These are phyloP conservation scores for Moelleriella libera DNA, from an alignment of 2,329 filamentous ascomycete species.

Conservation along the genomic window DNA sequence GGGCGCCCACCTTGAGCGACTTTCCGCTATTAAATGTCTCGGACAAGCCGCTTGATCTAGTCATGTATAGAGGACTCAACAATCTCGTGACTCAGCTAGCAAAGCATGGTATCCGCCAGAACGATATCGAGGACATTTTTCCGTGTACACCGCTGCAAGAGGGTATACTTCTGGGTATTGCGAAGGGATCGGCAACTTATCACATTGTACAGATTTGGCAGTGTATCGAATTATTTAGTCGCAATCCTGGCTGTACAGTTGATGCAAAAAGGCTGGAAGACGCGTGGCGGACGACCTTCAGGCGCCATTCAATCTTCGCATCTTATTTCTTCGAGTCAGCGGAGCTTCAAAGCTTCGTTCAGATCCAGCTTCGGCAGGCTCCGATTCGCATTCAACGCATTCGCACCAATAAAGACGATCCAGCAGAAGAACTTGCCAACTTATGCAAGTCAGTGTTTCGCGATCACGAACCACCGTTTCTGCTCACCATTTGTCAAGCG, in stretches of 20 bases:
- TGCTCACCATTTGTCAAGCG: constrained; percentile 6
- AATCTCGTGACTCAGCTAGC: not conserved
- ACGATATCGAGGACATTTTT: not conserved
- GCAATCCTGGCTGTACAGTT: not conserved
- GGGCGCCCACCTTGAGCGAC: not conserved
- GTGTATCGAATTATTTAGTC: not conserved
- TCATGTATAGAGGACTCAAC: not conserved
- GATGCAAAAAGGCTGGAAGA: not conserved
- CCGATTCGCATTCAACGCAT: not conserved
- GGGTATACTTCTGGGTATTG: not conserved
- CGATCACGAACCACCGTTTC: constrained; percentile 4
- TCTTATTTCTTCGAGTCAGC: not conserved
- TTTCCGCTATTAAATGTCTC: not conserved
- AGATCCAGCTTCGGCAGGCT: not conserved
- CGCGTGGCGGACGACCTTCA: not conserved
- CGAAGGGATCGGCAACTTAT: not conserved
- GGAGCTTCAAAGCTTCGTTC: not conserved
- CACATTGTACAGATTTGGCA: not conserved
- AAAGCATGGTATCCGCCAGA: not conserved
- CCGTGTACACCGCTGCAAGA: constrained; percentile 2
- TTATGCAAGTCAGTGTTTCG: constrained; percentile 1
- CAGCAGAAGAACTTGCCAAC: not conserved
- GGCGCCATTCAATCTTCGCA: not conserved
- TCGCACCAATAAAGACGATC: not conserved
- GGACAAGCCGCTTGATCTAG: not conserved